A percentile compares a stretch with the other conserved stretches of the same genome.
Conservation (phyloP, 2,329 filamentous ascomycete species). For the Phialophora tarda region DNA sequence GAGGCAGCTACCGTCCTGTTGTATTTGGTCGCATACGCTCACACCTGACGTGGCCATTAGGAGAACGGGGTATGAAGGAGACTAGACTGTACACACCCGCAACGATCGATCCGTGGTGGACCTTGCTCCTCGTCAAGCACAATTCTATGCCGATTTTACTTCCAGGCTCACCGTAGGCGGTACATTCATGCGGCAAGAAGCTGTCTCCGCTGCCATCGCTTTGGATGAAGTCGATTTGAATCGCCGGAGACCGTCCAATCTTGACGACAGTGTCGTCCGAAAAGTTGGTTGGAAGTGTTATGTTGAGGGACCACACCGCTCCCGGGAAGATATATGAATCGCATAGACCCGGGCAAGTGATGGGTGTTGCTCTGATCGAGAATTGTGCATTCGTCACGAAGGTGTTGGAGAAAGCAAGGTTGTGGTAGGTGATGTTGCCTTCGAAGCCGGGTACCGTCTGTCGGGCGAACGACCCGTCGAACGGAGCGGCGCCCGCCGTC, state of each 20-base stretch:
- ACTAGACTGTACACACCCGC: conserved; percentile 2
- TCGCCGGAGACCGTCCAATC: background rate
- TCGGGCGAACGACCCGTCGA: conserved; percentile 2
- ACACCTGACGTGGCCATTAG: background rate
- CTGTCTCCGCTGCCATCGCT: background rate
- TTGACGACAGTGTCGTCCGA: background rate
- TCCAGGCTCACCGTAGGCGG: background rate
- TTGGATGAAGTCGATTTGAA: conserved; percentile 5
- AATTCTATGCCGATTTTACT: background rate
- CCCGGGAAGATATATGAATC: conserved; percentile 7
- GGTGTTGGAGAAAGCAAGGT: conserved; percentile 7
- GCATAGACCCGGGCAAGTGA: conserved; percentile 1
- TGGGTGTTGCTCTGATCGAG: background rate
- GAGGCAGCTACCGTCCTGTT: background rate
- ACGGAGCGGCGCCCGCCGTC: background rate
- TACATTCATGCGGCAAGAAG: background rate
- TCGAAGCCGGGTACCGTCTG: background rate
- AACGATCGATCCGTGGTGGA: background rate
- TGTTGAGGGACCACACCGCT: background rate
- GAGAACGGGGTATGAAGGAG: background rate
- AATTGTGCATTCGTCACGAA: conserved; percentile 6
- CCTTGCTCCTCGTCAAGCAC: conserved; percentile 3
- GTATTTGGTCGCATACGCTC: background rate
- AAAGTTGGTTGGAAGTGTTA: background rate
- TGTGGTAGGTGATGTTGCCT: background rate